Evolutionary conservation across 495 filamentous ascomycete genomes (phyloP).

Genomic region (Terfezia claveryi): DNA sequence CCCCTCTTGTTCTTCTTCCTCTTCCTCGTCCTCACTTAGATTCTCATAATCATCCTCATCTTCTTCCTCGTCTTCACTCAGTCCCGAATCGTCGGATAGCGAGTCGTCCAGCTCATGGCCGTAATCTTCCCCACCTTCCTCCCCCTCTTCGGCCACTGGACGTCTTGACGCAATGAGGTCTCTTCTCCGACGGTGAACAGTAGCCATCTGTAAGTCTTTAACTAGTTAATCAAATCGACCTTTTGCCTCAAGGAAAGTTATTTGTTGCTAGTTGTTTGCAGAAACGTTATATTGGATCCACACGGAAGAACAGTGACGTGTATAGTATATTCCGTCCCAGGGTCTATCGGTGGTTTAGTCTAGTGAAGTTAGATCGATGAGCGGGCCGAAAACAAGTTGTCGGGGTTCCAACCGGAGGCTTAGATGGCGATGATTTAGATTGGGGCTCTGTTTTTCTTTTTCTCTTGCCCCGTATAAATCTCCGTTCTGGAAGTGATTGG

Average conservation of each 20-base stretch:
- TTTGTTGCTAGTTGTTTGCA: slow-evolving; percentile 1
- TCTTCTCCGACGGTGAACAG: neutral
- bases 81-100: slow-evolving; percentile 14
- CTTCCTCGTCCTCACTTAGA: slow-evolving; percentile 13
- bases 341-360: too few relatives aligned
- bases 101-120: slow-evolving; percentile 5
- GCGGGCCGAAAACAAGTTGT: neutral
- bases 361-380: neutral
- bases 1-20: slow-evolving; percentile 2
- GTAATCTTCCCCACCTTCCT: neutral
- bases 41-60: slow-evolving; percentile 10
- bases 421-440: too few relatives aligned
- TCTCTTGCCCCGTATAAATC: too few relatives aligned
- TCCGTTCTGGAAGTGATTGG: too few relatives aligned
- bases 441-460: too few relatives aligned
- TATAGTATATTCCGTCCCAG: neutral
- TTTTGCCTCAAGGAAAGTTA: slow-evolving; percentile 2
- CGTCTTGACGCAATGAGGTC: neutral
- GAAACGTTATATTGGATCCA: neutral
- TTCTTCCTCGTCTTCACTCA: slow-evolving; percentile 8
- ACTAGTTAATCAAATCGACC: too few relatives aligned
- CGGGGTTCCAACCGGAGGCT: neutral
- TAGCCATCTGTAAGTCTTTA: too few relatives aligned
- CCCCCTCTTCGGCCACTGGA: neutral
- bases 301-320: neutral